phyloP scores from a whole-genome alignment of 75 land plant genomes.

The Sequoia sempervirens region DNA sequence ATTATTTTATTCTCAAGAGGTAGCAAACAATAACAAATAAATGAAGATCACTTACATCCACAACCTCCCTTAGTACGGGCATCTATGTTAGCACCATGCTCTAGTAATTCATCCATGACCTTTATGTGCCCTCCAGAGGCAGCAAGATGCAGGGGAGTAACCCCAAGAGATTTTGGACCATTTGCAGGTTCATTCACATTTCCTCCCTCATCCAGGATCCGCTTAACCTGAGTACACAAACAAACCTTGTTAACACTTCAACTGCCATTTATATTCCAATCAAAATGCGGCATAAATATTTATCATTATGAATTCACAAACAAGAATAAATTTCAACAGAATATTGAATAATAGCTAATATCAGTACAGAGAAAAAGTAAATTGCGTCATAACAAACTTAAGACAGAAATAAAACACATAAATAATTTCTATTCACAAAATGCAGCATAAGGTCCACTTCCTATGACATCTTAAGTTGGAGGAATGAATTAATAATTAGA shows the following conservation, averaged over 20 bases:
- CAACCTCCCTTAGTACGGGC: constrained; percentile 92
- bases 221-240: not conserved
- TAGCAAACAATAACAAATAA: not conserved
- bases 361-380: too few species aligned
- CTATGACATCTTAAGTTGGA: too few species aligned
- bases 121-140: constrained; percentile 89
- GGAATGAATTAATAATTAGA: too few species aligned
- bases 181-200: constrained; percentile 76
- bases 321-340: too few species aligned
- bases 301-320: too few species aligned
- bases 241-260: not conserved
- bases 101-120: constrained; percentile 87
- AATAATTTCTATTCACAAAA: too few species aligned
- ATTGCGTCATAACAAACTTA: too few species aligned
- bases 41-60: constrained; percentile 51
- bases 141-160: constrained; percentile 94
- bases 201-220: constrained; percentile 75
- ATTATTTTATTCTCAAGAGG: too few species aligned
- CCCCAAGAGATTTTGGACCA: constrained; percentile 80
- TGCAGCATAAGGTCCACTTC: too few species aligned
- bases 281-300: too few species aligned
- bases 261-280: too few species aligned
- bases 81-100: constrained; percentile 91
- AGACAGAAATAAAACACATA: too few species aligned
- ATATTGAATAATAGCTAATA: not conserved